Conservation (phyloP, 768 basidiomycete species). For the Calvatia gigantea region DNA sequence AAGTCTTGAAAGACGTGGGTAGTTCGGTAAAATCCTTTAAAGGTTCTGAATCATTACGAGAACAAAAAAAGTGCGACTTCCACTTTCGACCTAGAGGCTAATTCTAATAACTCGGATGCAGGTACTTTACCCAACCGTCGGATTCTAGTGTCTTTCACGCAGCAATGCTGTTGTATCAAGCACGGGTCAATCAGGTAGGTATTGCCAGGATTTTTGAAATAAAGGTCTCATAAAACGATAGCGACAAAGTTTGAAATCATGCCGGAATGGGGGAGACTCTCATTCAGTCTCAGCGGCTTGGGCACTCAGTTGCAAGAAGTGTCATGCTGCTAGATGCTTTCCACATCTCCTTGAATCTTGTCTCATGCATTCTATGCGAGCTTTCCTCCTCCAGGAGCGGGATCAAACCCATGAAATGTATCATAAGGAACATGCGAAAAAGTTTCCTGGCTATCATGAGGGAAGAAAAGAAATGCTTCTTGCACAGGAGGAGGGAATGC, state of each 20-base stretch:
- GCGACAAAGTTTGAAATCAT: neutral
- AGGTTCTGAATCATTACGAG: neutral
- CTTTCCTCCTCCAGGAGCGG: conserved; percentile 24
- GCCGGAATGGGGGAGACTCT: neutral
- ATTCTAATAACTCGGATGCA: neutral
- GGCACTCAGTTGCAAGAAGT: conserved; percentile 35
- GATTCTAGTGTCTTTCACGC: conserved; percentile 5
- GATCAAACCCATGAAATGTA: conserved; percentile 25
- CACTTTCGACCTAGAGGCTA: neutral
- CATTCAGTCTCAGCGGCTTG: conserved; percentile 12
- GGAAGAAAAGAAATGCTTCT: conserved; percentile 14
- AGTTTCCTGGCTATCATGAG: conserved; percentile 15
- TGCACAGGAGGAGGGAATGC: conserved; percentile 28
- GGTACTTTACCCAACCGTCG: neutral
- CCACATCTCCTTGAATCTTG: conserved; percentile 28
- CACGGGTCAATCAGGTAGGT: neutral
- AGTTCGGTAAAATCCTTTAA: neutral
- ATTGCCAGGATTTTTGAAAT: neutral
- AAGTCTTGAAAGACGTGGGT: conserved; percentile 8
- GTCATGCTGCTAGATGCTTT: conserved; percentile 37
- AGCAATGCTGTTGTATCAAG: conserved; percentile 2
- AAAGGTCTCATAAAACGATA: neutral
- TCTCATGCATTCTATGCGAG: conserved; percentile 37
- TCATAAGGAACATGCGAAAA: conserved; percentile 23
- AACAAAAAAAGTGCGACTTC: conserved; percentile 1